These are phyloP conservation scores for Pyronema domesticum DNA, from an alignment of 495 filamentous ascomycete species.

Conservation along the genomic window DNA sequence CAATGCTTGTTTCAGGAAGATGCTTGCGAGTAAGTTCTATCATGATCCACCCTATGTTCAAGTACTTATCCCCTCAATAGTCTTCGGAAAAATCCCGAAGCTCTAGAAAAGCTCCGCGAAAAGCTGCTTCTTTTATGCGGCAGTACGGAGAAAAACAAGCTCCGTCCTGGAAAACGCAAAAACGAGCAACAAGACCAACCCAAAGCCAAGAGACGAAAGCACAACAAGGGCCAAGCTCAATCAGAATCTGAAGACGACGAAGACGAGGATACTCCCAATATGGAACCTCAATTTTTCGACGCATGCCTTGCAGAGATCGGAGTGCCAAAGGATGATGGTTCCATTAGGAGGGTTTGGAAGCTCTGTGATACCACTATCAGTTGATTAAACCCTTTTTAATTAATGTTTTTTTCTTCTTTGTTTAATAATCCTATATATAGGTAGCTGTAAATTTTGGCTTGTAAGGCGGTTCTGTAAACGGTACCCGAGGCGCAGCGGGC, in stretches of 20 bases:
- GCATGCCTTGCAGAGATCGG: conserved; percentile 38
- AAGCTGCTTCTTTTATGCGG: conserved; percentile 75
- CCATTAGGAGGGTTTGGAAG: conserved; percentile 35
- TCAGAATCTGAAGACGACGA: conserved; percentile 8
- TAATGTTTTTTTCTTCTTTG: too few relatives aligned
- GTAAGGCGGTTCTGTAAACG: too few relatives aligned
- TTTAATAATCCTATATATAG: too few relatives aligned
- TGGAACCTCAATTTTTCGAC: conserved; percentile 20
- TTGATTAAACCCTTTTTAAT: too few relatives aligned
- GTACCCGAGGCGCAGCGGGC: too few relatives aligned
- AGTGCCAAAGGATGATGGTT: conserved; percentile 19
- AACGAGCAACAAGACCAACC: not conserved
- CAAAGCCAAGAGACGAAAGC: conserved; percentile 14
- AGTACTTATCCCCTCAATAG: conserved; percentile 24
- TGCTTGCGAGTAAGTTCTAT: conserved; percentile 44
- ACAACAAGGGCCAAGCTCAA: conserved; percentile 12
- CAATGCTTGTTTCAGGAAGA: conserved; percentile 48
- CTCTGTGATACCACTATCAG: conserved; percentile 33
- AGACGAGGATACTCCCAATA: conserved; percentile 10
- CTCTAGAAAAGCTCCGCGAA: conserved; percentile 40
- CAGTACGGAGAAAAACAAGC: conserved; percentile 54
- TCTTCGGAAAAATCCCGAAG: conserved; percentile 34
- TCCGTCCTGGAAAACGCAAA: not conserved
- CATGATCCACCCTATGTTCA: not conserved
- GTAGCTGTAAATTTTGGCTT: too few relatives aligned